These are phyloP conservation scores for Fusarium miscanthi DNA, from an alignment of 2,329 filamentous ascomycete genomes.

Conservation along the genomic window DNA sequence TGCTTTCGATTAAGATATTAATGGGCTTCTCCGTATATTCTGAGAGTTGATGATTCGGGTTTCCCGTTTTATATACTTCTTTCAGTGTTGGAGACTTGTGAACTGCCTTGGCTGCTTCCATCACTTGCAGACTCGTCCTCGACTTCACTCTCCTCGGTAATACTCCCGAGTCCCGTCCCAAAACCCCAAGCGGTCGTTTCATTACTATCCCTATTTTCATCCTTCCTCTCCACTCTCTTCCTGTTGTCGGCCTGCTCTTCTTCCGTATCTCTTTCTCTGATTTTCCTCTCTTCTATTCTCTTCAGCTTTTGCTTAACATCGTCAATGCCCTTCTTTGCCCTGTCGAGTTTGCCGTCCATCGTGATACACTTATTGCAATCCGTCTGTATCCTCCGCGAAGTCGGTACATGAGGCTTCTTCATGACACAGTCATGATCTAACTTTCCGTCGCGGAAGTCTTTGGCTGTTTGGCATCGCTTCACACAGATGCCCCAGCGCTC, in stretches of 20 bases:
- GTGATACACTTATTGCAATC: conserved; percentile 43
- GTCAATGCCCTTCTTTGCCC: conserved; percentile 29
- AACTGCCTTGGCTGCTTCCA: background rate
- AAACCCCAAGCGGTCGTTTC: background rate
- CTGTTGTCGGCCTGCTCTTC: background rate
- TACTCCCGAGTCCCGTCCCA: background rate
- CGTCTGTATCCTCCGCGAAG: conserved; percentile 30
- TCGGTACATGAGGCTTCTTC: conserved; percentile 38
- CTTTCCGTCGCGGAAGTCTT: conserved; percentile 22
- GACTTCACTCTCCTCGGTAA: conserved; percentile 13
- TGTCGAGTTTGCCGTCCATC: conserved; percentile 31
- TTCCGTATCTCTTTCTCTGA: background rate
- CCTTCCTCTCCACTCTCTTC: background rate
- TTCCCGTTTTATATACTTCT: background rate
- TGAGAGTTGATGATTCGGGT: background rate
- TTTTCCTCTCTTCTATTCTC: conserved; percentile 3
- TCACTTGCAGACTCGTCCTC: background rate
- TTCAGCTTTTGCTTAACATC: background rate
- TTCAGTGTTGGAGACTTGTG: background rate
- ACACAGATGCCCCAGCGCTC: conserved; percentile 42
- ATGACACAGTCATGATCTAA: conserved; percentile 30
- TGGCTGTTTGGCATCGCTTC: conserved; percentile 34
- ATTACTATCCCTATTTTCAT: background rate
- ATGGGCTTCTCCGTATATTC: background rate
- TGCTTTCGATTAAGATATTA: background rate